These are phyloP conservation scores for Podospora anserina DNA, from an alignment of 495 filamentous ascomycete species.

Conservation along the genomic window DNA sequence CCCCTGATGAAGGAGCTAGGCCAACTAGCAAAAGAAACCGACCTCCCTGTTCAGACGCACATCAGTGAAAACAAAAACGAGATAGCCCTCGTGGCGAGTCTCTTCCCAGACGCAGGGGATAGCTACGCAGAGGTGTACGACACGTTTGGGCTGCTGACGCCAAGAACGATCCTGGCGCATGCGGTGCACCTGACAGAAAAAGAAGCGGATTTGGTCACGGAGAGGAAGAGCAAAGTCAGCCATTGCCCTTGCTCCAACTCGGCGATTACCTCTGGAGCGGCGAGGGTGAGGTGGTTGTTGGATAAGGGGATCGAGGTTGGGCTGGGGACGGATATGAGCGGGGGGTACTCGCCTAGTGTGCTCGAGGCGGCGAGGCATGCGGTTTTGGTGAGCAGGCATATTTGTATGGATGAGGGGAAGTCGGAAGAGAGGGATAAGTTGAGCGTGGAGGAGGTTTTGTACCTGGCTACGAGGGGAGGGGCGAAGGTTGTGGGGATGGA, in stretches of 20 bases:
- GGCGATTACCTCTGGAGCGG: constrained; percentile 69
- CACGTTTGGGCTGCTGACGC: constrained; percentile 59
- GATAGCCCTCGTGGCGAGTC: constrained; percentile 59
- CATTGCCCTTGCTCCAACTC: constrained; percentile 89
- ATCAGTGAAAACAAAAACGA: constrained; percentile 82
- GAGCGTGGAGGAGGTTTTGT: constrained; percentile 81
- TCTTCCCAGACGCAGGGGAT: constrained; percentile 57
- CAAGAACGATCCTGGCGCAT: constrained; percentile 81
- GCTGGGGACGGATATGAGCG: constrained; percentile 84
- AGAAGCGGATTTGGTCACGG: constrained; percentile 62
- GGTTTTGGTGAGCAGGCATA: constrained; percentile 64
- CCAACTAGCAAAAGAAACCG: constrained; percentile 52
- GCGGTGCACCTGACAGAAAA: constrained; percentile 66
- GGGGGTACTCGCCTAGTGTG: constrained; percentile 76
- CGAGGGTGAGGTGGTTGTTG: constrained; percentile 68
- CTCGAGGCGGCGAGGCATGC: constrained; percentile 79
- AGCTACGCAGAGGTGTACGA: constrained; percentile 83
- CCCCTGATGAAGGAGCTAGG: constrained; percentile 61
- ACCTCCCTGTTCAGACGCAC: constrained; percentile 81
- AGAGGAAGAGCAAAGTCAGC: constrained; percentile 59
- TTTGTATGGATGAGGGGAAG: constrained; percentile 47
- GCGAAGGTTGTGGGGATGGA: constrained; percentile 71
- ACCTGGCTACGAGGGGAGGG: constrained; percentile 77
- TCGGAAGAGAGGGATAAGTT: constrained; percentile 52
- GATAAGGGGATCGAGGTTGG: constrained; percentile 73